These are phyloP conservation scores for Senecio squalidus DNA, from an alignment of 140 eudicot genomes.

Conservation along the genomic window DNA sequence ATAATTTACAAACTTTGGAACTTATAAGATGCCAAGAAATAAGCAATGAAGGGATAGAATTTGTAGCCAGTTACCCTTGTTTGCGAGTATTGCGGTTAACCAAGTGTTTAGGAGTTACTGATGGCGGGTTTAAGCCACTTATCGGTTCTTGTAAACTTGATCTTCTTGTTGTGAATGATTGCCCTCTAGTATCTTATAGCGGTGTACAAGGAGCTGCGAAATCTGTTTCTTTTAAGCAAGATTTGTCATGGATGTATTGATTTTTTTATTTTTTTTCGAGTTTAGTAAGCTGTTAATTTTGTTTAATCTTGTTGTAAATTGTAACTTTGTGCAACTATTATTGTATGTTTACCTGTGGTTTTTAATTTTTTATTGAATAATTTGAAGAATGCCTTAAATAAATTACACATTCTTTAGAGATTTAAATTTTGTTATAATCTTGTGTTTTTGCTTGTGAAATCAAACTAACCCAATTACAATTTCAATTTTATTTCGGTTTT, in stretches of 20 bases:
- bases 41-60: conserved; percentile 63
- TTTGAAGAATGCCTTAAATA: background rate
- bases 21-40: conserved; percentile 73
- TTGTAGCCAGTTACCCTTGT: conserved; percentile 31
- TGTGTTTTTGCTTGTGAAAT: no score
- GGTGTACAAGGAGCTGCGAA: conserved; percentile 71
- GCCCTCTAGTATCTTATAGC: conserved; percentile 63
- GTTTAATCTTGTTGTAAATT: background rate
- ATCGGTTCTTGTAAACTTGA: conserved; percentile 43
- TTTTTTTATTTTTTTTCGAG: background rate
- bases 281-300: background rate
- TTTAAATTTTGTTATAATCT: no score
- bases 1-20: conserved; percentile 54
- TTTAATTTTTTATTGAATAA: background rate
- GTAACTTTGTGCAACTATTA: background rate
- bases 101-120: conserved; percentile 70
- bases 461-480: no score
- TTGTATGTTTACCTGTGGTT: background rate
- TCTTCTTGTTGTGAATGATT: conserved; percentile 53
- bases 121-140: conserved; percentile 57
- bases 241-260: conserved; percentile 73
- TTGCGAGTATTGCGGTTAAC: conserved; percentile 46
- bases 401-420: background rate
- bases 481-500: no score
- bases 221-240: conserved; percentile 57